Conservation (phyloP, 352 stramenopile genomes). For the Phytophthora pisi region DNA sequence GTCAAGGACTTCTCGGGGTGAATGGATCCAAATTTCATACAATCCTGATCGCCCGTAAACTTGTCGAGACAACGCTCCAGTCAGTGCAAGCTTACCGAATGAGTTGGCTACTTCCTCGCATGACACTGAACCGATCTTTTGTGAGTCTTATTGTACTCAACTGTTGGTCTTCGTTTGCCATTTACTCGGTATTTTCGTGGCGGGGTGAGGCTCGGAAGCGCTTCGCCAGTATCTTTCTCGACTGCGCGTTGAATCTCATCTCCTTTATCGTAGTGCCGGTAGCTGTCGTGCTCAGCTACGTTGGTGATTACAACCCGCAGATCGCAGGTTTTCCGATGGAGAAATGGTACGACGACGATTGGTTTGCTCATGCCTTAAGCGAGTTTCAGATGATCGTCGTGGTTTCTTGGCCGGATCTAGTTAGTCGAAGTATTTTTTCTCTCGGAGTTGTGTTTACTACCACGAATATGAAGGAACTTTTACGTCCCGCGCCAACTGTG, state of each 20-base stretch:
- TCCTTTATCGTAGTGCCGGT: background rate
- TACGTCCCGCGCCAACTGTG: background rate
- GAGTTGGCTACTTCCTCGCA: constrained; percentile 7
- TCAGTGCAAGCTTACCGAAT: constrained; percentile 18
- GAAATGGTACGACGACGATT: background rate
- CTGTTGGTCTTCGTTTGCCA: constrained; percentile 13
- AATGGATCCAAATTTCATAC: background rate
- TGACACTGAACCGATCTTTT: constrained; percentile 17
- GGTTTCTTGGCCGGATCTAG: background rate
- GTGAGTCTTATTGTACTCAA: constrained; percentile 22
- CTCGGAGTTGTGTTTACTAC: background rate
- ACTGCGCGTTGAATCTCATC: background rate
- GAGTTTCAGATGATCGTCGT: background rate
- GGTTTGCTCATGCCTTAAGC: background rate
- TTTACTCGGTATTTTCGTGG: constrained; percentile 1
- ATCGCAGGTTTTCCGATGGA: background rate
- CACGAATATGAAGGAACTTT: background rate
- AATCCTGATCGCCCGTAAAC: constrained; percentile 6
- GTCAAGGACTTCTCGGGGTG: background rate
- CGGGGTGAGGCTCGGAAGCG: background rate
- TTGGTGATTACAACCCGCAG: background rate
- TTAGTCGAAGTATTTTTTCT: background rate
- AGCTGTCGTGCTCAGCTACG: background rate
- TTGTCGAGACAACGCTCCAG: constrained; percentile 11
- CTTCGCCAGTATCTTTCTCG: background rate